Percentiles rank a stretch among this genome's conserved stretches.
Conservation (phyloP, 768 basidiomycete species). For the Tylopilus sp. region DNA sequence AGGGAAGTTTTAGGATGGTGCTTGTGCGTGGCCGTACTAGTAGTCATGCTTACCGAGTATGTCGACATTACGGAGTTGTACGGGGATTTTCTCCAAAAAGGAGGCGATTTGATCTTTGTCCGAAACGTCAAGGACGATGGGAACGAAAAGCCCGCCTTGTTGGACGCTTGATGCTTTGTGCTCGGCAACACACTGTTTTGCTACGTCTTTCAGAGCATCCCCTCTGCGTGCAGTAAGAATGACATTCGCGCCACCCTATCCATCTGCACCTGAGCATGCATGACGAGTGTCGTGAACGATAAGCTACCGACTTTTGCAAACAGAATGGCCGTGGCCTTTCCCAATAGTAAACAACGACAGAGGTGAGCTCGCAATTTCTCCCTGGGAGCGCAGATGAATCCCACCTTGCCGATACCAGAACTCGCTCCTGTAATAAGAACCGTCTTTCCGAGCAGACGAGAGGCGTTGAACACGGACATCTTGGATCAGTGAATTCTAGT, state of each 20-base stretch:
- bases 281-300: neutral
- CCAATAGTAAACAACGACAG: neutral
- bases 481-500: slow-evolving; percentile 7
- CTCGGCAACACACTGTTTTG: slow-evolving; percentile 61
- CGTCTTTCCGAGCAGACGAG: slow-evolving; percentile 78
- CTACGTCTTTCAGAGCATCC: slow-evolving; percentile 70
- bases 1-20: neutral
- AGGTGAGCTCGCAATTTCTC: neutral
- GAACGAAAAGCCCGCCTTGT: slow-evolving; percentile 74
- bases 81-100: slow-evolving; percentile 70
- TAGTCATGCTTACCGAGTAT: slow-evolving; percentile 60
- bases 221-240: slow-evolving; percentile 78
- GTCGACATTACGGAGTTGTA: slow-evolving; percentile 70
- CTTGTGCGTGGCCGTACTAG: neutral
- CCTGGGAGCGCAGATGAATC: slow-evolving; percentile 23
- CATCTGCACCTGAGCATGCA: neutral
- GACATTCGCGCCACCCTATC: slow-evolving; percentile 80
- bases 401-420: slow-evolving; percentile 84
- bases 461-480: slow-evolving; percentile 82
- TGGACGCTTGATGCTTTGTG: slow-evolving; percentile 69
- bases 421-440: slow-evolving; percentile 89
- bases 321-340: slow-evolving; percentile 81
- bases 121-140: slow-evolving; percentile 74
- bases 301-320: slow-evolving; percentile 69
- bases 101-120: slow-evolving; percentile 68